Evolutionary conservation across 2,329 filamentous ascomycete species (phyloP).

Genomic region (Trematosphaeria pertusa): DNA sequence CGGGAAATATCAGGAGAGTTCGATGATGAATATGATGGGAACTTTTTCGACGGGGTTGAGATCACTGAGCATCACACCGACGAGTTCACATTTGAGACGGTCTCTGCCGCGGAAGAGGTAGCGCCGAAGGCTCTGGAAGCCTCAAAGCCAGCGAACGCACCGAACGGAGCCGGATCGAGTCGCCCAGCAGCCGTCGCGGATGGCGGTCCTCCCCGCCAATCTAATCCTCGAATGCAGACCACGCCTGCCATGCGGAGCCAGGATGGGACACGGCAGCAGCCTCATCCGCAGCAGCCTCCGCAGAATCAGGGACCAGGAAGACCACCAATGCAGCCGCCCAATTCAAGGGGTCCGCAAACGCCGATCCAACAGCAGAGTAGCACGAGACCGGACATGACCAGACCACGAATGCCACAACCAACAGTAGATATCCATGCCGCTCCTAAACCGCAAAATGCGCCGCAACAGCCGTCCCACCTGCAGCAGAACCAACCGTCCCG

Average conservation of each 20-base stretch:
- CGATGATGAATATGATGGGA: constrained; percentile 64
- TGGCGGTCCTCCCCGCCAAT: constrained; percentile 27
- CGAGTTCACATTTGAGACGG: constrained; percentile 38
- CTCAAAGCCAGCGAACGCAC: constrained; percentile 16
- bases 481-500: constrained; percentile 30
- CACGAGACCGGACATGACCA: constrained; percentile 27
- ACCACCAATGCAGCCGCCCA: constrained; percentile 25
- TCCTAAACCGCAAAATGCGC: constrained; percentile 25
- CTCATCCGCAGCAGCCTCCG: constrained; percentile 34
- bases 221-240: constrained; percentile 29
- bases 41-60: constrained; percentile 63
- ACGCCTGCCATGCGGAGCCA: constrained; percentile 30
- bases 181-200: constrained; percentile 31
- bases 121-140: constrained; percentile 19
- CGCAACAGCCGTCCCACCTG: constrained; percentile 27
- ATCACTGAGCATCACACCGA: constrained; percentile 70
- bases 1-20: constrained; percentile 51
- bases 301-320: constrained; percentile 30
- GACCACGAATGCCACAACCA: constrained; percentile 30
- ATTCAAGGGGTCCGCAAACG: constrained; percentile 40
- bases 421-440: constrained; percentile 27
- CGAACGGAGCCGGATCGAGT: constrained; percentile 24
- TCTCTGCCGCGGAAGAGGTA: constrained; percentile 23
- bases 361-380: constrained; percentile 31
- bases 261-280: constrained; percentile 25